A percentile compares a stretch with the other conserved stretches of the same genome.
Conservation (phyloP, 331 rosid genomes). For the Arachis monticola region DNA sequence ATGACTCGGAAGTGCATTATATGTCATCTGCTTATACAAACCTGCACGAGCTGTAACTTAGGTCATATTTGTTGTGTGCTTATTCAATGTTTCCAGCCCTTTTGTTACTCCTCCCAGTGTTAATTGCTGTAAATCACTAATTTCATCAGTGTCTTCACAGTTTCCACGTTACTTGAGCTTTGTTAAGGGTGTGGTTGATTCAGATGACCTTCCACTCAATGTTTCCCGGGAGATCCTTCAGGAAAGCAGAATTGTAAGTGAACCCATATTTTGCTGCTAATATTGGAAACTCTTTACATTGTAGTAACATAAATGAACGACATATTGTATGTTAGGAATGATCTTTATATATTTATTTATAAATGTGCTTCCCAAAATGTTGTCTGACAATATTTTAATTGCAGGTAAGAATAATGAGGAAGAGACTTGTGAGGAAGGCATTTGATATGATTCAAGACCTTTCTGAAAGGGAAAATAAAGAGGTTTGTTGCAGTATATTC, state of each 20-base stretch:
- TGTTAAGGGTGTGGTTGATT: slow-evolving; percentile 97
- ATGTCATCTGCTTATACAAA: slow-evolving; percentile 24
- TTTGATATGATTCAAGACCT: slow-evolving; percentile 97
- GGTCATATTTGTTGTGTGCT: slow-evolving; percentile 1
- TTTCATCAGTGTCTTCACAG: slow-evolving; percentile 51
- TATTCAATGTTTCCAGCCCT: background rate
- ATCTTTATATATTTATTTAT: background rate
- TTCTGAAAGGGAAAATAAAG: slow-evolving; percentile 87
- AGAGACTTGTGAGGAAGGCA: slow-evolving; percentile 94
- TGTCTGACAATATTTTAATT: slow-evolving; percentile 19
- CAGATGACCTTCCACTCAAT: slow-evolving; percentile 91
- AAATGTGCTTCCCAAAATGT: background rate
- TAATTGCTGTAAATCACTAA: slow-evolving; percentile 15
- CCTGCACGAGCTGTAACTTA: background rate
- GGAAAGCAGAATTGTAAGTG: slow-evolving; percentile 98
- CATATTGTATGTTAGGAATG: slow-evolving; percentile 9
- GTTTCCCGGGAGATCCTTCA: slow-evolving; percentile 99
- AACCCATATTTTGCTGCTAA: slow-evolving; percentile 14
- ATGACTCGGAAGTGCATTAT: background rate
- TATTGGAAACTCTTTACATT: background rate
- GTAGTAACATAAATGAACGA: slow-evolving; percentile 15
- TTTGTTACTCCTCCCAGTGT: background rate
- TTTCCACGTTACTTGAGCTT: slow-evolving; percentile 96
- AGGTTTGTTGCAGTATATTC: slow-evolving; percentile 55
- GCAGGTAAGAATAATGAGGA: slow-evolving; percentile 98